Base-by-base conservation (phyloP, 805 yeast genomes). In the Ogataea salicorniae region DNA sequence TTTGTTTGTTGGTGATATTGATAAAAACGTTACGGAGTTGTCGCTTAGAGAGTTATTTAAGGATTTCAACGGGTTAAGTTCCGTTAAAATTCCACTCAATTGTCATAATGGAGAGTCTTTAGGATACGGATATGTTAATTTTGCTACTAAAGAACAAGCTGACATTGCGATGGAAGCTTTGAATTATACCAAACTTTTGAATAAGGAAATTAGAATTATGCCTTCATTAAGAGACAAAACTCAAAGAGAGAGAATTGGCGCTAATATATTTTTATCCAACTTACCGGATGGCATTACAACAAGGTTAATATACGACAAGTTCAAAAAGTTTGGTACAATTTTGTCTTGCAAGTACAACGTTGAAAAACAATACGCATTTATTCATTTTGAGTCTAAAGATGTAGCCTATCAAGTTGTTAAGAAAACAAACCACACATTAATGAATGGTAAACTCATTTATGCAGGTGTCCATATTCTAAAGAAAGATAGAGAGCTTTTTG, bases 81-180 rank as follows among this genome's bases (percentile, higher is more conserved):
- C 86, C 4, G 79, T 81, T 31, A 84, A 83, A 58, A 71, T 86
- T 37, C 80, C 89, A 53, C 67, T 72, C 46, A 79, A 80, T 54
- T 74, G 78, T 23, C 66, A 68, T 33, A 69, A 77, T n/a, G 76
- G 76, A 22, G 66, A 72, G 42, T 78, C 90, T 1, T 66, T 87
- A 47, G 85, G 89, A 2, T 84, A 85, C 63, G 94, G 89, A 0
- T 86, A 84, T 60, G 81, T 84, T 17, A 83, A 85, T 47, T 84
- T 83, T 60, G 64, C 66, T 7, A 65, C 62, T 5, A 69, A 70
- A 39, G 57, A 64, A 9, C 83, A 78, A 45, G 88, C 88, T 0
- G 72, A 72, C 36, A 46, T 48, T 34, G 89, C 87, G 2, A 69
- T 79, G 42, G 81, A 77, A 41, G 72, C 76, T 9, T 73, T 82